Evolutionary conservation across 2,329 filamentous ascomycete genomes (phyloP), one percentile per base, ranked within the genome.

Genomic region (Fusarium sp.): DNA sequence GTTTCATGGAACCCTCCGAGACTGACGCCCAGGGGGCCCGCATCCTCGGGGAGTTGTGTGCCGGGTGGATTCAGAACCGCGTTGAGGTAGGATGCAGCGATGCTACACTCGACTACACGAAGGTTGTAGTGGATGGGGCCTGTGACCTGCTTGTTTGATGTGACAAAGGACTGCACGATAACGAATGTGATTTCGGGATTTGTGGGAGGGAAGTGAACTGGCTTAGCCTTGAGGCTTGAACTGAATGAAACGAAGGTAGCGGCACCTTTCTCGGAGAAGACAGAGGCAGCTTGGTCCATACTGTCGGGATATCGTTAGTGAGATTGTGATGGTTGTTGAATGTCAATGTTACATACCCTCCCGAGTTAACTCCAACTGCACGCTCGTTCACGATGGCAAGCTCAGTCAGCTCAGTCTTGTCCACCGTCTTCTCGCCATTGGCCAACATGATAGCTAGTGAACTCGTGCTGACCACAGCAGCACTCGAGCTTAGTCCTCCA

Each of bases 271-370:
- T 94, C 89, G 1, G 95, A 96, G 83, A 99, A 96, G 73, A 99
- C 96, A 0, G 96, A 98, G 39, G 96, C 96, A 20, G 95, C 92
- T 85, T 99, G 96, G 80, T 99, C 96, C 96, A 99, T 98, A 63
- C 95, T 94, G 71, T 69, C 45, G 35, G 64, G 48, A 2, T 35
- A 36, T 72, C 82, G 79, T 68, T 63, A 62, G 61, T 18, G 7
- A 28, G 13, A 38, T 50, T 10, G 4, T 32, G 41, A 3, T 26
- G 10, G 56, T 42, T 30, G 30, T 17, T 38, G 15, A 18, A 39
- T 11, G 20, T 53, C 28, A 56, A 70, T 38, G 53, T 65, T 14
- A 44, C 90, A 85, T 84, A 94, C 93, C 94, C 96, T 82, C 96
- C 96, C 10, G 95, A 97, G 84, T 98, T 98, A 77, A 99, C 96